Conservation (phyloP, 257 asterid genomes). For the Lantana camara region DNA sequence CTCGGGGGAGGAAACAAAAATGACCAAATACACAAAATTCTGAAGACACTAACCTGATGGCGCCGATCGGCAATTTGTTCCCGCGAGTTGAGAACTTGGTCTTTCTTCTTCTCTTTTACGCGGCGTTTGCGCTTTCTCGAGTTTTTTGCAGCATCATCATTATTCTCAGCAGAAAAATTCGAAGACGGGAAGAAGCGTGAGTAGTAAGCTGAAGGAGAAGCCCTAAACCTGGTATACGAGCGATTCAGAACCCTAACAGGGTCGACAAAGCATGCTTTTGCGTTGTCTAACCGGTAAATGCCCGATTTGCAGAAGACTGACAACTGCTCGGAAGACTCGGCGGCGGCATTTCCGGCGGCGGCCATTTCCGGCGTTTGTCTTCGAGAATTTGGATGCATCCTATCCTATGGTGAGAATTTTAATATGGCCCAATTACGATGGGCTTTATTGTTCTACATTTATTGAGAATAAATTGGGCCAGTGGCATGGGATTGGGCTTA, state of each 20-base stretch:
- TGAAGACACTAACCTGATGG: constrained; percentile 55
- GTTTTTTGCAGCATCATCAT: constrained; percentile 11
- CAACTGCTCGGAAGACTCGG: constrained; percentile 32
- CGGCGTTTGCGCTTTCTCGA: constrained; percentile 68
- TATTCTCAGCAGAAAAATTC: constrained; percentile 19
- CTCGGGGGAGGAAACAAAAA: not conserved
- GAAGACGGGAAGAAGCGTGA: constrained; percentile 68
- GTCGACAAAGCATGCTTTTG: constrained; percentile 62
- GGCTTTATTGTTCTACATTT: no score
- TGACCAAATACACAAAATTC: not conserved
- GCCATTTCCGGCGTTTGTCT: no score
- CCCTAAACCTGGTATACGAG: constrained; percentile 64
- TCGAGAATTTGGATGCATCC: not conserved
- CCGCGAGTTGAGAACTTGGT: constrained; percentile 49
- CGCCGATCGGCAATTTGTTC: constrained; percentile 83
- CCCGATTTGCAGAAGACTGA: constrained; percentile 53
- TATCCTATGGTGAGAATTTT: no score
- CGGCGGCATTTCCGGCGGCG: constrained; percentile 44
- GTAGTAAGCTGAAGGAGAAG: constrained; percentile 69
- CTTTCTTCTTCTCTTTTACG: constrained; percentile 42
- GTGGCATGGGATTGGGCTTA: no score
- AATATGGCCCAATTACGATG: no score
- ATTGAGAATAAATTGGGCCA: no score
- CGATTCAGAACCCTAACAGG: constrained; percentile 83
- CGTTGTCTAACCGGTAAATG: constrained; percentile 40